Base-by-base conservation (phyloP, 2,329 filamentous ascomycete species). In the Trichoderma sp. region DNA sequence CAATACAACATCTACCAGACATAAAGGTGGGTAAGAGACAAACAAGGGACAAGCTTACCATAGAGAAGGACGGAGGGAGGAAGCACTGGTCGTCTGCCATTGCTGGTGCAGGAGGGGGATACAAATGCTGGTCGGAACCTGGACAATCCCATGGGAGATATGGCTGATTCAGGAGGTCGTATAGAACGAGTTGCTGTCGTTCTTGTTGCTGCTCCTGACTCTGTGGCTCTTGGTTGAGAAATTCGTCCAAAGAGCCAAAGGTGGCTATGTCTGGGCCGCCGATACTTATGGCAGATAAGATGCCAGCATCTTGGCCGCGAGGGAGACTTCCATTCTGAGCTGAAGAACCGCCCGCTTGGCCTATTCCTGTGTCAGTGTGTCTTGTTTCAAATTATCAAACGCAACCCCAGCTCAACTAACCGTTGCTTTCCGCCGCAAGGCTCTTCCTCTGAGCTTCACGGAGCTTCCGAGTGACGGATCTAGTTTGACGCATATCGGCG, bases 41-140 rank as follows among this genome's bases (percentile, higher is more conserved):
- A 52, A 43, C 5, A n/a, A 49, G 5, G 32, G 34, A 56, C 61
- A 30, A 24, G 2, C 63, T 5, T 69, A 73, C 72, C 55, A 73
- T 70, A 13, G 63, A 68, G 58, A 73, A 71, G 2, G 69, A 73
- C n/a, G 72, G 56, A 14, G 70, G 70, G 21, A 70, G 73, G 30
- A 69, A 68, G 52, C 66, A 67, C 0, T 70, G 59, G 10, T 73
- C 63, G 8, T 71, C 69, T 0, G 65, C 59, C 72, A 72, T 73
- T 10, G 1, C n/a, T 10, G 26, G 7, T 1, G 4, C 14, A 5
- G 26, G 52, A 34, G 24, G 30, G 18, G n/a, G 7, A 14, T 24
- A n/a, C 14, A 46, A 49, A 4, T 46, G 26, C 1, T 30, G 34
- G n/a, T 49, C 18, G 13, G 10, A 8, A n/a, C 34, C 14, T 26